These are phyloP conservation scores for Leptographium radiaticola DNA, from an alignment of 2,329 filamentous ascomycete species.

Conservation along the genomic window DNA sequence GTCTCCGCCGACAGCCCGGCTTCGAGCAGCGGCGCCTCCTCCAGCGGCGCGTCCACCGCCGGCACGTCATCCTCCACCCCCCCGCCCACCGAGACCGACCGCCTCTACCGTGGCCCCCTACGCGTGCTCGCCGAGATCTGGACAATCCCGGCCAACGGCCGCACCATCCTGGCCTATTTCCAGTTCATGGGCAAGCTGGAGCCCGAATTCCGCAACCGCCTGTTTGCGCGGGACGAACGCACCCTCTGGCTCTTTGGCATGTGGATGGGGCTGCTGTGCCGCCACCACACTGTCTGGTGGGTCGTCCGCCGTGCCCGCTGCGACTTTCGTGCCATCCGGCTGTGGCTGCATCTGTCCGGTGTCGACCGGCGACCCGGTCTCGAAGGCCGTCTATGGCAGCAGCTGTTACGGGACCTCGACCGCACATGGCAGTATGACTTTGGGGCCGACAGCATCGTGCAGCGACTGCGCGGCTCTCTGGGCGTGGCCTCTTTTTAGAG, in stretches of 20 bases:
- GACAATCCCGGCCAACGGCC: constrained; percentile 3
- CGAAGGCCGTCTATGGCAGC: constrained; percentile 11
- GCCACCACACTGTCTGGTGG: constrained; percentile 13
- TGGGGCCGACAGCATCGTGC: neutral
- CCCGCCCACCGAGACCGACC: constrained; percentile 5
- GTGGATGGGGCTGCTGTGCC: constrained; percentile 15
- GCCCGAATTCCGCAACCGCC: constrained; percentile 8
- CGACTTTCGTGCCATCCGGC: constrained; percentile 14
- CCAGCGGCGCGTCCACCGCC: too few species aligned
- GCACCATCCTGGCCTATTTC: constrained; percentile 11
- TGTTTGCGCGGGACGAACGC: constrained; percentile 11
- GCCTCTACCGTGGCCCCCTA: constrained; percentile 11
- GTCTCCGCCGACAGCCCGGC: neutral
- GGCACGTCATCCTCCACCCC: too few species aligned
- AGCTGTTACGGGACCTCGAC: constrained; percentile 11
- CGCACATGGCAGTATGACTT: constrained; percentile 12
- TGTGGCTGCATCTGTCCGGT: constrained; percentile 12
- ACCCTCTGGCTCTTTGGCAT: constrained; percentile 15
- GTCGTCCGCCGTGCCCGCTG: constrained; percentile 11
- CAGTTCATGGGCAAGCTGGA: constrained; percentile 13
- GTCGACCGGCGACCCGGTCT: constrained; percentile 8
- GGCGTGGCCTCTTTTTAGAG: neutral
- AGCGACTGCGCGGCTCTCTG: neutral
- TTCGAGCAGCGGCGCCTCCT: neutral
- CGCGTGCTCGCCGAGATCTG: constrained; percentile 11